phyloP scores from a whole-genome alignment of 2,329 filamentous ascomycete genomes.

The Aschersonia sp. region DNA sequence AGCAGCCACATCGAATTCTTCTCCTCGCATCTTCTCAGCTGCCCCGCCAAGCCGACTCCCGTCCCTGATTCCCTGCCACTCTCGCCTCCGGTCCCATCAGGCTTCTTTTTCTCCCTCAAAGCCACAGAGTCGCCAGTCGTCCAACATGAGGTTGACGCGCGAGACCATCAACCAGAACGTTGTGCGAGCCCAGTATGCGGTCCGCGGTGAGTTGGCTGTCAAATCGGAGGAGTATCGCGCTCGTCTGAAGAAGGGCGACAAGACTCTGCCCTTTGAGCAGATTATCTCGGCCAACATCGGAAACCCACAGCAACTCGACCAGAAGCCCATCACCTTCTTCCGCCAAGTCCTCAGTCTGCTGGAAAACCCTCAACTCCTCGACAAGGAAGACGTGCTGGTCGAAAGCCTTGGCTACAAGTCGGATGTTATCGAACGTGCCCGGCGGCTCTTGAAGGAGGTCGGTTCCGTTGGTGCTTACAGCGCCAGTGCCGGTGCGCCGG shows the following conservation, averaged over 20 bases:
- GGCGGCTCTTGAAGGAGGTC: conserved; percentile 65
- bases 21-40: too few relatives aligned
- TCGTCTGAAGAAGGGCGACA: conserved; percentile 45
- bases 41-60: too few relatives aligned
- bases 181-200: conserved; percentile 81
- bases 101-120: not conserved
- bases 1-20: too few relatives aligned
- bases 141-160: conserved; percentile 44
- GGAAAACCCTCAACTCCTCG: conserved; percentile 75
- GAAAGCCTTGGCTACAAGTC: conserved; percentile 70
- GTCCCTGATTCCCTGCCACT: too few relatives aligned
- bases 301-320: conserved; percentile 96
- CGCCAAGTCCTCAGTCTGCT: conserved; percentile 86
- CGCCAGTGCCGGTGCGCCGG: conserved; percentile 76
- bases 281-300: conserved; percentile 98
- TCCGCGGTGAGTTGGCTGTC: conserved; percentile 87
- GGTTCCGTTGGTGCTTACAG: conserved; percentile 94
- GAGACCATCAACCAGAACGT: conserved; percentile 90
- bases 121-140: conserved; percentile 20
- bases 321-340: conserved; percentile 99
- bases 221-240: conserved; percentile 85
- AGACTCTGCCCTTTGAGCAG: conserved; percentile 63
- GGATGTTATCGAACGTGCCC: conserved; percentile 77
- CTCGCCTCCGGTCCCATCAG: too few relatives aligned
- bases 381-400: conserved; percentile 68